phyloP scores from a whole-genome alignment of 108 stramenopile genomes.

The Bacterosira constricta region DNA sequence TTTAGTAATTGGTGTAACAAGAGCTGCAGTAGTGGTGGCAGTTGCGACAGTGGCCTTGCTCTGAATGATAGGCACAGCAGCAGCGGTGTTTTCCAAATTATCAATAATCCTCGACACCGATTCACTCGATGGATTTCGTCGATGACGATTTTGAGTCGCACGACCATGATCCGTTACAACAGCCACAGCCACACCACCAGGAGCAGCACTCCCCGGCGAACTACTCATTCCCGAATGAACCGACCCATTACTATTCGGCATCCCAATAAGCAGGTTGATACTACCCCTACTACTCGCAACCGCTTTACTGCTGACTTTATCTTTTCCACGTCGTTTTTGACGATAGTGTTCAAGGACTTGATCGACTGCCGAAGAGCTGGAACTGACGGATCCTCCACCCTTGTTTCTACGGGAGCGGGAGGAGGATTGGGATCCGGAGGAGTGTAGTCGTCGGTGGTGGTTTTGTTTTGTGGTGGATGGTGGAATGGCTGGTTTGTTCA shows the following conservation, averaged over 20 bases:
- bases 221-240: no score
- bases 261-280: no score
- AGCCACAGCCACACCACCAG: no score
- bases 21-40: no score
- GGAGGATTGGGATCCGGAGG: conserved; percentile 3
- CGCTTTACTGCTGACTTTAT: no score
- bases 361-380: conserved; percentile 46
- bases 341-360: conserved; percentile 45
- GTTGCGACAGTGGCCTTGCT: not conserved
- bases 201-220: no score
- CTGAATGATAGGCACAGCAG: not conserved
- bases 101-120: not conserved
- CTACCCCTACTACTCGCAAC: no score
- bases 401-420: conserved; percentile 3
- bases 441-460: not conserved
- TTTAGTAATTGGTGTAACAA: no score
- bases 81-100: not conserved
- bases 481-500: not conserved
- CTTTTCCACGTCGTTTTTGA: conserved; percentile 35
- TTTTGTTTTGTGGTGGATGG: not conserved
- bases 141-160: no score
- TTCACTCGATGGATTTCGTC: not conserved
- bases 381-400: conserved; percentile 27
- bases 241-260: no score
- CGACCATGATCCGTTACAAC: no score